phyloP scores from a whole-genome alignment of 2,329 filamentous ascomycete species.

The Penicillium sp. region DNA sequence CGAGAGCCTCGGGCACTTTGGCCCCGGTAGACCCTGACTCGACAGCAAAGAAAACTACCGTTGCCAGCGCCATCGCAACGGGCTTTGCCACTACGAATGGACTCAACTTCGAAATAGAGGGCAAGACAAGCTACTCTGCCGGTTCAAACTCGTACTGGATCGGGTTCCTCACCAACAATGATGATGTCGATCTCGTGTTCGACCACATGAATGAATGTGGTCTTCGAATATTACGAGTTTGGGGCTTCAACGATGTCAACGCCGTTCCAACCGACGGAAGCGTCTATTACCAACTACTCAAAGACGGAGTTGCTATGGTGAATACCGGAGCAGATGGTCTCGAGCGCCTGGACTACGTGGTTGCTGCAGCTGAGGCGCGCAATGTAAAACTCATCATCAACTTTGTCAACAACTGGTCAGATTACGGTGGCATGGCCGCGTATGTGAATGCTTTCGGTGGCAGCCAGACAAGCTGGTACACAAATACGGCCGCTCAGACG shows the following conservation, averaged over 20 bases:
- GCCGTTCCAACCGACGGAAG: constrained; percentile 40
- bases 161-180: constrained; percentile 47
- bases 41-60: constrained; percentile 11
- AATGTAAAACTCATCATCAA: constrained; percentile 59
- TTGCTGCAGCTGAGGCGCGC: constrained; percentile 56
- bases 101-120: constrained; percentile 40
- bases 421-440: constrained; percentile 62
- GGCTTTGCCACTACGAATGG: constrained; percentile 25
- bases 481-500: constrained; percentile 49
- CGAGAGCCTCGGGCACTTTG: constrained; percentile 1
- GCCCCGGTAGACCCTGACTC: constrained; percentile 3
- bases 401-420: constrained; percentile 64
- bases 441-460: constrained; percentile 57
- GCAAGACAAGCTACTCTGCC: constrained; percentile 43
- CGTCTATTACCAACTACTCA: constrained; percentile 46
- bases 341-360: constrained; percentile 62
- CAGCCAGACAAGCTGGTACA: constrained; percentile 55
- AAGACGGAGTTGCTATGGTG: constrained; percentile 48
- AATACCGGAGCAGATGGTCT: constrained; percentile 62
- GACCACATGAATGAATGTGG: constrained; percentile 36
- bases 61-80: background rate
- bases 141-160: constrained; percentile 55
- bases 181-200: constrained; percentile 47
- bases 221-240: constrained; percentile 51
- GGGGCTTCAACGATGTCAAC: constrained; percentile 53